Evolutionary conservation across 805 yeast species (phyloP).

Genomic region (Starmera quercuum): DNA sequence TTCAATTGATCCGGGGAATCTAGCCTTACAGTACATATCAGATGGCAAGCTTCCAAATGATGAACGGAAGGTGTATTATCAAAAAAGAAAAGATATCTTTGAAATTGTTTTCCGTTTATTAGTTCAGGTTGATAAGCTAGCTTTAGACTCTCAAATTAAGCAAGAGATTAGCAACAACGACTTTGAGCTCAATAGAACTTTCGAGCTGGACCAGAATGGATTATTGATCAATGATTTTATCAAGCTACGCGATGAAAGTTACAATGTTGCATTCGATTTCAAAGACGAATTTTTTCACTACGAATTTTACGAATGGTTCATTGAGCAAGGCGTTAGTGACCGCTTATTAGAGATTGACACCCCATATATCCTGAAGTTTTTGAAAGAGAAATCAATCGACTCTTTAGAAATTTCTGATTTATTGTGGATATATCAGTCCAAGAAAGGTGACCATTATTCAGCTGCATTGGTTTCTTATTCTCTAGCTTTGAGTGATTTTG

Average conservation of each 20-base stretch:
- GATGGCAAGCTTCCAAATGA: constrained; percentile 45
- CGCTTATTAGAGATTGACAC: constrained; percentile 75
- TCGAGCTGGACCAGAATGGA: constrained; percentile 18
- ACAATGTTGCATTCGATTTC: constrained; percentile 63
- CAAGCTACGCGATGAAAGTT: constrained; percentile 63
- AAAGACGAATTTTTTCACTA: constrained; percentile 85
- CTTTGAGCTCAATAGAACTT: constrained; percentile 1
- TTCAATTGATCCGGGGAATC: constrained; percentile 53
- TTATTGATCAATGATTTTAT: constrained; percentile 37
- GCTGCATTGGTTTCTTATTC: constrained; percentile 81
- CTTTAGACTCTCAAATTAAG: constrained; percentile 30
- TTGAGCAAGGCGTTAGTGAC: constrained; percentile 67
- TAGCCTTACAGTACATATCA: constrained; percentile 47
- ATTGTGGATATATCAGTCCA: constrained; percentile 85
- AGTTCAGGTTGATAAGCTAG: constrained; percentile 59
- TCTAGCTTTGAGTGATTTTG: constrained; percentile 68
- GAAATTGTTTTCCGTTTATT: constrained; percentile 69
- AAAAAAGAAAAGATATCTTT: constrained; percentile 53
- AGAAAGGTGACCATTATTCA: constrained; percentile 64
- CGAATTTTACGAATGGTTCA: constrained; percentile 89
- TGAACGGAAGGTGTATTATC: constrained; percentile 41
- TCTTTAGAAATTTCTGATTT: constrained; percentile 72
- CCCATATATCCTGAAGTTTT: constrained; percentile 68
- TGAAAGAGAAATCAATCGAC: constrained; percentile 56
- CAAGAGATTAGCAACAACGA: constrained; percentile 7